Percentiles rank a stretch among this genome's conserved stretches.
phyloP scores from a whole-genome alignment of 179 eudicot genomes.

The Nepenthes alata region DNA sequence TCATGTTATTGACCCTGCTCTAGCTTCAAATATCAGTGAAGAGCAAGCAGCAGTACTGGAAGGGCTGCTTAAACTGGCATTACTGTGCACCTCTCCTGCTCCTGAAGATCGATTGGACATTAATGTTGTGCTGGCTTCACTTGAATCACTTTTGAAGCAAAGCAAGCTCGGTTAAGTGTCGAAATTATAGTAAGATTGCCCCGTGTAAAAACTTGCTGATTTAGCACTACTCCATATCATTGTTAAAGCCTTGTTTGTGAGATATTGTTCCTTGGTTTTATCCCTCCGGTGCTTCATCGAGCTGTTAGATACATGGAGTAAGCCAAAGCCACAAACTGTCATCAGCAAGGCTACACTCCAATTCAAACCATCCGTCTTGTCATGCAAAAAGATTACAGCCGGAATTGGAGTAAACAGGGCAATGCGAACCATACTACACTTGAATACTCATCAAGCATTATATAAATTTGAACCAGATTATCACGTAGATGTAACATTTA shows the following conservation, averaged over 20 bases:
- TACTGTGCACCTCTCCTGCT: constrained; percentile 43
- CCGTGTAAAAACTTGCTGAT: too few relatives aligned
- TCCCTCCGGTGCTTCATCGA: background rate
- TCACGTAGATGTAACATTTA: too few relatives aligned
- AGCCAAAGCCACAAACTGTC: background rate
- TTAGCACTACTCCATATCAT: background rate
- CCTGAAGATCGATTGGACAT: constrained; percentile 69
- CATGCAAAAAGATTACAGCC: background rate
- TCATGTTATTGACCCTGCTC: constrained; percentile 39
- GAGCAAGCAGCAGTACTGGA: constrained; percentile 33
- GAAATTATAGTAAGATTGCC: too few relatives aligned
- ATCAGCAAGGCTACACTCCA: background rate
- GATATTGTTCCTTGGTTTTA: background rate
- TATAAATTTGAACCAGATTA: too few relatives aligned
- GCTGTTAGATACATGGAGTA: background rate
- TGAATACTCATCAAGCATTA: too few relatives aligned
- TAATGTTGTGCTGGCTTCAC: constrained; percentile 40
- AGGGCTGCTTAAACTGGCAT: constrained; percentile 51
- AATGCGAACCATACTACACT: too few relatives aligned
- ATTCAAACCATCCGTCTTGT: background rate
- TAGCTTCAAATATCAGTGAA: constrained; percentile 23
- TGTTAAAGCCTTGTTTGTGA: background rate
- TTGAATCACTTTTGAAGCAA: constrained; percentile 22
- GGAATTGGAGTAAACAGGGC: too few relatives aligned
- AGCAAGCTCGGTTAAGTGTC: constrained; percentile 14